A percentile compares a stretch with the other conserved stretches of the same genome.
Evolutionary conservation across 192 early-diverging fungal species (phyloP).

Genomic region (Chytriomyces confervae): DNA sequence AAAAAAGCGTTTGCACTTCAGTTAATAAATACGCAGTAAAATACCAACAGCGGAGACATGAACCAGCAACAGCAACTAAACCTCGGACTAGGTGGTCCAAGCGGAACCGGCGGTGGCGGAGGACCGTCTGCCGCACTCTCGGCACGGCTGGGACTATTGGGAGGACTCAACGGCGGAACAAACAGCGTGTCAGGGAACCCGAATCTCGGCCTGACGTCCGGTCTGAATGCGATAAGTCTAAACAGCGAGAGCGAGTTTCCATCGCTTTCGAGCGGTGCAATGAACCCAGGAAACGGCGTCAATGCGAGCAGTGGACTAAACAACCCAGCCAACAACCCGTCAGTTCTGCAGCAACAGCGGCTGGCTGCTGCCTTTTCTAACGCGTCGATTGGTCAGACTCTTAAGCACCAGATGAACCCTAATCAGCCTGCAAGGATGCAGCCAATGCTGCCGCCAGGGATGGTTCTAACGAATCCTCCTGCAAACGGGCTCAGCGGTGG

Average conservation of each 20-base stretch:
- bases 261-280: not conserved
- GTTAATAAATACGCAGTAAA: not conserved
- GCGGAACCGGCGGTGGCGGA: slow-evolving; percentile 12
- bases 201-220: no score
- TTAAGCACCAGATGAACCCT: slow-evolving; percentile 7
- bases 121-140: slow-evolving; percentile 9
- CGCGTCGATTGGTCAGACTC: not conserved
- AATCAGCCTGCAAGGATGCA: slow-evolving; percentile 11
- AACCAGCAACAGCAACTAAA: slow-evolving; percentile 26
- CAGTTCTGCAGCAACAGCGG: slow-evolving; percentile 17
- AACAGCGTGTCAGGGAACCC: no score
- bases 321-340: slow-evolving; percentile 35
- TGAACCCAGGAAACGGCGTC: not conserved
- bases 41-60: not conserved
- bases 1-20: not conserved
- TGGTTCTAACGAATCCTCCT: not conserved
- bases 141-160: not conserved
- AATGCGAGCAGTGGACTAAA: slow-evolving; percentile 36
- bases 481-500: not conserved
- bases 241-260: no score
- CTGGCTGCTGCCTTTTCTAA: not conserved
- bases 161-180: not conserved
- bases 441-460: not conserved
- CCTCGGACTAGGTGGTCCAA: not conserved
- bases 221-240: no score